These are phyloP conservation scores for Eucalyptus curtisii DNA, from an alignment of 345 rosid genomes.

Conservation along the genomic window DNA sequence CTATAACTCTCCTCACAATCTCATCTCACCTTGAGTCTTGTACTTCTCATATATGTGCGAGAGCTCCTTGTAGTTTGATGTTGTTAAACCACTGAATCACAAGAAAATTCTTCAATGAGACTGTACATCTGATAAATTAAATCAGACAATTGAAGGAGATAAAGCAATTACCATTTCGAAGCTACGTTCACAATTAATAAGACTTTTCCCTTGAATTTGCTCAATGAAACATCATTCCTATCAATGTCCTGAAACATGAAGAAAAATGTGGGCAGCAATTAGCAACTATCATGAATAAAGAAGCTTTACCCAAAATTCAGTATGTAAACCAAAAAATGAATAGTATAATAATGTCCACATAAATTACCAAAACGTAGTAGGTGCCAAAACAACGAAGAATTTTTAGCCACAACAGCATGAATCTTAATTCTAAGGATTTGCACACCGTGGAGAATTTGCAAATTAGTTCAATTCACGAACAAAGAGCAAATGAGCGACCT, in stretches of 20 bases:
- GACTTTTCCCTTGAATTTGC: slow-evolving; percentile 72
- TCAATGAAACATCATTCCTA: slow-evolving; percentile 67
- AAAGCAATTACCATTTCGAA: slow-evolving; percentile 58
- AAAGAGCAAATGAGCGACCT: background rate
- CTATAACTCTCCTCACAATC: background rate
- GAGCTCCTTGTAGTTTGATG: slow-evolving; percentile 83
- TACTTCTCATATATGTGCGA: slow-evolving; percentile 74
- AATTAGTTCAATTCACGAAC: background rate
- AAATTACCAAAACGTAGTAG: background rate
- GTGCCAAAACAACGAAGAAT: background rate
- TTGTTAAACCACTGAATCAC: slow-evolving; percentile 66
- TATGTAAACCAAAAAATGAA: background rate
- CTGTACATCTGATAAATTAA: background rate
- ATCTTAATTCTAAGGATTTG: background rate
- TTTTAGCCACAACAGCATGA: background rate
- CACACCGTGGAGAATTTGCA: background rate
- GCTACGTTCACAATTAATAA: slow-evolving; percentile 92
- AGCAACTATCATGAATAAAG: background rate
- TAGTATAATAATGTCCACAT: background rate
- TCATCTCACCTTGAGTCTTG: slow-evolving; percentile 63
- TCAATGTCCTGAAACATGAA: slow-evolving; percentile 61
- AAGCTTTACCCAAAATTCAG: background rate
- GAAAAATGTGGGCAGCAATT: background rate
- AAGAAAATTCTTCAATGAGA: slow-evolving; percentile 5
- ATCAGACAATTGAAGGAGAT: background rate